These are phyloP conservation scores for Candida smagusa DNA, from an alignment of 1,139 yeast species.

Conservation along the genomic window DNA sequence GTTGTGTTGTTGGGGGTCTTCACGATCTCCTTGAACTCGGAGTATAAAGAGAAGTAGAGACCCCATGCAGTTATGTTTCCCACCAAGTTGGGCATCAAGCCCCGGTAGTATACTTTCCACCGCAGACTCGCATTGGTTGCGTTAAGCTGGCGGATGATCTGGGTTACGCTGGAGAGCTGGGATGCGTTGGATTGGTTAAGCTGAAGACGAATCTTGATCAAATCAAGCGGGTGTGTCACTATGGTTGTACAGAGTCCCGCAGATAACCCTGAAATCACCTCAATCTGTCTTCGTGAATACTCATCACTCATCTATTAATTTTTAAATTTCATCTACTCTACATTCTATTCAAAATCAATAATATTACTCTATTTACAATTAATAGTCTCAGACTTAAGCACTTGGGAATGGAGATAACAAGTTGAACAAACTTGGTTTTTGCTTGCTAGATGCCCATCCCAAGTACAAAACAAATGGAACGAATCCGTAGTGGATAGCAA, in stretches of 20 bases:
- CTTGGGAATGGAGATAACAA: constrained; percentile 74
- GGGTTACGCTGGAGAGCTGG: constrained; percentile 6
- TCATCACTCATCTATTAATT: neutral
- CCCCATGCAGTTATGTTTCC: constrained; percentile 93
- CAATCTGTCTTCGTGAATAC: constrained; percentile 31
- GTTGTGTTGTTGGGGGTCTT: constrained; percentile 19
- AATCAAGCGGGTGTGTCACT: constrained; percentile 84
- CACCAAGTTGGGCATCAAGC: constrained; percentile 71
- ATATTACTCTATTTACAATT: neutral
- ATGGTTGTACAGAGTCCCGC: constrained; percentile 85
- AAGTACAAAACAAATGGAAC: constrained; percentile 90
- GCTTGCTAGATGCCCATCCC: constrained; percentile 86
- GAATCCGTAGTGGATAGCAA: constrained; percentile 93
- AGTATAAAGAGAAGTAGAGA: constrained; percentile 72
- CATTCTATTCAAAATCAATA: neutral
- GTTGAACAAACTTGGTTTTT: constrained; percentile 79
- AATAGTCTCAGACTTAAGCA: constrained; percentile 37
- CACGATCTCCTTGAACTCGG: constrained; percentile 45
- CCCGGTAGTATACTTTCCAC: constrained; percentile 54
- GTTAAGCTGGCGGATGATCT: constrained; percentile 2
- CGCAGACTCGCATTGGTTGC: no score
- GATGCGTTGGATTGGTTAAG: constrained; percentile 18
- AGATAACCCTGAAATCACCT: constrained; percentile 68
- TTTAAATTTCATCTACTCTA: neutral
- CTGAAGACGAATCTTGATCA: constrained; percentile 79